Evolutionary conservation across 257 asterid genomes (phyloP).

Genomic region (Gentiana straminea): DNA sequence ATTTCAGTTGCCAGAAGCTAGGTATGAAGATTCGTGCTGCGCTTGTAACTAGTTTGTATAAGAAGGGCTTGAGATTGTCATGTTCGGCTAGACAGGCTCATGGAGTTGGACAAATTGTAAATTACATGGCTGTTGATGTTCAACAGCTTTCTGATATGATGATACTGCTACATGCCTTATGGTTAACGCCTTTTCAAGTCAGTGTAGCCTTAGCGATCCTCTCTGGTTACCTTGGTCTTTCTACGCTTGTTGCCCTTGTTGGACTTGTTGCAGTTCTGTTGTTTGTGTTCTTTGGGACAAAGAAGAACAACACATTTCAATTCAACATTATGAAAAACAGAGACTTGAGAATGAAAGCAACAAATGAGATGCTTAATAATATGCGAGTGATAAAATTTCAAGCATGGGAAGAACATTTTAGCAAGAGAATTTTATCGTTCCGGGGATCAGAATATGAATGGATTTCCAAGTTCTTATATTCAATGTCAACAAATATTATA

Average conservation of each 20-base stretch:
- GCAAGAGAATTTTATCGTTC: too few species aligned
- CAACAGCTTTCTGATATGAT: constrained; percentile 96
- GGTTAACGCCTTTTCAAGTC: constrained; percentile 87
- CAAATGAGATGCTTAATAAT: too few species aligned
- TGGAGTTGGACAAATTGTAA: constrained; percentile 89
- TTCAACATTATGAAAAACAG: constrained; percentile 9
- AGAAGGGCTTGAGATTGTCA: too few species aligned
- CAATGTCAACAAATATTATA: too few species aligned
- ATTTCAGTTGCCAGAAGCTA: constrained; percentile 73
- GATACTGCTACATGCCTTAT: constrained; percentile 14
- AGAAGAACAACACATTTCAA: constrained; percentile 53
- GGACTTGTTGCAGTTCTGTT: constrained; percentile 38
- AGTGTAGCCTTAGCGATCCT: constrained; percentile 50
- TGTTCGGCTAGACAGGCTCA: too few species aligned
- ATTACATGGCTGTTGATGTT: constrained; percentile 96
- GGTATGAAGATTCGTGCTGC: constrained; percentile 81
- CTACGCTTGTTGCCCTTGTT: constrained; percentile 38
- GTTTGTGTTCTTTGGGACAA: constrained; percentile 47
- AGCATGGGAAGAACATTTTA: too few species aligned
- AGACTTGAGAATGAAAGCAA: too few species aligned
- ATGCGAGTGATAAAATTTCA: too few species aligned
- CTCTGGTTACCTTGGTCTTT: constrained; percentile 45
- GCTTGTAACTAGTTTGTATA: constrained; percentile 46
- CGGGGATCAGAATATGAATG: too few species aligned
- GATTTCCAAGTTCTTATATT: too few species aligned